Evolutionary conservation across 2,329 filamentous ascomycete species (phyloP).

Genomic region (Neoascochyta sp.): DNA sequence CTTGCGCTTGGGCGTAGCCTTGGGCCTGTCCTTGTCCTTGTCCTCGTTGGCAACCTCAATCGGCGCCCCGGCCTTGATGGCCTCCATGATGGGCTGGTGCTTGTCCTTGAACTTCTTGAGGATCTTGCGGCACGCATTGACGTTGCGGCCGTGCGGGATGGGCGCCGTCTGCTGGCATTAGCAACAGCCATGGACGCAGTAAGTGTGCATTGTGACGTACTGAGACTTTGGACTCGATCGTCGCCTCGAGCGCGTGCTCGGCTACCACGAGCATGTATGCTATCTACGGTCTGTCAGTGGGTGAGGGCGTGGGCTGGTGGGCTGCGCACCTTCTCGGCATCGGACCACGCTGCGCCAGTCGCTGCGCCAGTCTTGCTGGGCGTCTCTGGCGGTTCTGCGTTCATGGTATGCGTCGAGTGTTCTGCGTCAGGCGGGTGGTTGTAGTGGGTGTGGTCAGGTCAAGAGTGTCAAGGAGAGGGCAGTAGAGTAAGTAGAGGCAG

Average conservation of each 20-base stretch:
- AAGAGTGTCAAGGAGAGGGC: too few species aligned
- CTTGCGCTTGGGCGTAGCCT: slow-evolving; percentile 18
- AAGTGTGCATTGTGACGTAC: too few species aligned
- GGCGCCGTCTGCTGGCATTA: slow-evolving; percentile 14
- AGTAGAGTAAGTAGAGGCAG: too few species aligned
- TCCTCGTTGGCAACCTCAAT: slow-evolving; percentile 4
- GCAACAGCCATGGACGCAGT: background rate
- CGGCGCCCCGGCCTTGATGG: slow-evolving; percentile 12
- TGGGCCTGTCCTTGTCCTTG: slow-evolving; percentile 2
- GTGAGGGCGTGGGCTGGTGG: background rate
- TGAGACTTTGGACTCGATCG: slow-evolving; percentile 14
- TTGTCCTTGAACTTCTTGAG: slow-evolving; percentile 22
- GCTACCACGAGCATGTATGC: slow-evolving; percentile 18
- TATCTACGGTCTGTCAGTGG: slow-evolving; percentile 13
- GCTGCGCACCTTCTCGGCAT: slow-evolving; percentile 15
- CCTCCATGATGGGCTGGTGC: slow-evolving; percentile 21
- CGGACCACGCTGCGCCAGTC: slow-evolving; percentile 17
- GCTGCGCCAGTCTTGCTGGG: slow-evolving; percentile 10
- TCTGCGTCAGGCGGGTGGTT: too few species aligned
- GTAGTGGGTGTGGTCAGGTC: too few species aligned
- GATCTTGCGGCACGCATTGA: slow-evolving; percentile 25
- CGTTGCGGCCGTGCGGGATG: slow-evolving; percentile 18
- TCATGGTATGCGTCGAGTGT: slow-evolving; percentile 1
- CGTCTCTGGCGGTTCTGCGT: slow-evolving; percentile 4
- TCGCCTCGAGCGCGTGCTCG: slow-evolving; percentile 13